These are phyloP conservation scores for Geranium incanum DNA, from an alignment of 441 rosid genomes.

Conservation along the genomic window DNA sequence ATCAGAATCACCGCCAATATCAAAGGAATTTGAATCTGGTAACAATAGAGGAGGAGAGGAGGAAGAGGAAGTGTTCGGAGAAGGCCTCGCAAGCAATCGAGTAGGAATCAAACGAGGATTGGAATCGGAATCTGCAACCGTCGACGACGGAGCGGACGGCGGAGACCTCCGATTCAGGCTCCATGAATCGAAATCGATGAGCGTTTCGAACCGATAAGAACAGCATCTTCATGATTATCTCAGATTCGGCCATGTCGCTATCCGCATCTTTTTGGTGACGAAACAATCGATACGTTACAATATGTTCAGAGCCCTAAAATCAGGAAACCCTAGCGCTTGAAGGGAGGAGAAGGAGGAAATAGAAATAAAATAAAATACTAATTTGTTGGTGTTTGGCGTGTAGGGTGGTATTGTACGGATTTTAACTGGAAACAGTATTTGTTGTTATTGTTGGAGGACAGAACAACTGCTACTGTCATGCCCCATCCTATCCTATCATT, in stretches of 20 bases:
- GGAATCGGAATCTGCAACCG: slow-evolving; percentile 43
- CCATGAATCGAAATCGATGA: slow-evolving; percentile 18
- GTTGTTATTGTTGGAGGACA: no score
- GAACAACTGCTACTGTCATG: no score
- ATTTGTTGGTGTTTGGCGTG: no score
- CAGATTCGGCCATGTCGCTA: slow-evolving; percentile 20
- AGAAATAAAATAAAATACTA: neutral
- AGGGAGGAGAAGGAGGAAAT: neutral
- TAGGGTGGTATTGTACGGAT: no score
- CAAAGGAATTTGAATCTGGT: slow-evolving; percentile 22
- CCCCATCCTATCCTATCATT: no score
- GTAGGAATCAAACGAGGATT: slow-evolving; percentile 56
- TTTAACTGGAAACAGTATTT: no score
- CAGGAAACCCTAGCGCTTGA: neutral
- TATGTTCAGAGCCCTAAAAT: neutral
- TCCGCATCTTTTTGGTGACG: slow-evolving; percentile 20
- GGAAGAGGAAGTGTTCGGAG: slow-evolving; percentile 31
- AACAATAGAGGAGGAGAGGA: slow-evolving; percentile 11
- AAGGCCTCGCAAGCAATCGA: slow-evolving; percentile 60
- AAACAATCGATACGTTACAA: neutral
- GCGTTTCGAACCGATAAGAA: slow-evolving; percentile 10
- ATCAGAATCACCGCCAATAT: slow-evolving; percentile 9
- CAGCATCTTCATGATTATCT: slow-evolving; percentile 23
- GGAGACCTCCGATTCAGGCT: slow-evolving; percentile 18
- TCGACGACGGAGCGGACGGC: slow-evolving; percentile 23